These are phyloP conservation scores for Aaosphaeria pasadenensis DNA, from an alignment of 2,329 filamentous ascomycete genomes.

Conservation along the genomic window DNA sequence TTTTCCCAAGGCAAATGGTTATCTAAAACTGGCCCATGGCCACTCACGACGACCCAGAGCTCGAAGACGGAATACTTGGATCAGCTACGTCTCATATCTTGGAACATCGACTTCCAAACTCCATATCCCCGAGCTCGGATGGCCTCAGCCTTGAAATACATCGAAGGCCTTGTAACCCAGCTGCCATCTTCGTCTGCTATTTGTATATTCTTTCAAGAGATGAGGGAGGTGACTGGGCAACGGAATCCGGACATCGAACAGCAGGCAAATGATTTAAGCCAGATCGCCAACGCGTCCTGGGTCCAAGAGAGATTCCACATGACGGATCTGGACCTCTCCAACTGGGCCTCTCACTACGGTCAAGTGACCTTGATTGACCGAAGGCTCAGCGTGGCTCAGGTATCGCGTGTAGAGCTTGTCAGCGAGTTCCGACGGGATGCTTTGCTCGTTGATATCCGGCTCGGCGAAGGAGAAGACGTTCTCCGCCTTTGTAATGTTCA, in stretches of 20 bases:
- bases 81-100: slow-evolving; percentile 26
- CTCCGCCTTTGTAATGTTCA: slow-evolving; percentile 55
- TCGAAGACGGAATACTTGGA: background rate
- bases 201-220: slow-evolving; percentile 54
- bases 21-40: background rate
- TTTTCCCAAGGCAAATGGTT: slow-evolving; percentile 6
- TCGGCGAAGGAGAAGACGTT: slow-evolving; percentile 6
- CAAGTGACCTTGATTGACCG: slow-evolving; percentile 51
- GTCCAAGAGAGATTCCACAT: slow-evolving; percentile 47
- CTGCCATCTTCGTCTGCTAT: slow-evolving; percentile 18
- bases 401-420: slow-evolving; percentile 49
- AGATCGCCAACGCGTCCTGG: slow-evolving; percentile 36
- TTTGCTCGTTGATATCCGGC: slow-evolving; percentile 48
- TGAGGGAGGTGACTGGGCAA: slow-evolving; percentile 23
- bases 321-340: slow-evolving; percentile 42
- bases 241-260: slow-evolving; percentile 29
- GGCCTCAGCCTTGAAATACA: slow-evolving; percentile 36
- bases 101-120: slow-evolving; percentile 49
- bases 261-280: slow-evolving; percentile 8
- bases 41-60: background rate
- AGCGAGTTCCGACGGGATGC: slow-evolving; percentile 53
- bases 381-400: slow-evolving; percentile 39
- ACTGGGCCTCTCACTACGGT: slow-evolving; percentile 51
- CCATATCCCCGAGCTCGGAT: slow-evolving; percentile 39
- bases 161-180: slow-evolving; percentile 22